Conservation (phyloP, 73 alveolate genomes). For the Symbiodinium pilosum region DNA sequence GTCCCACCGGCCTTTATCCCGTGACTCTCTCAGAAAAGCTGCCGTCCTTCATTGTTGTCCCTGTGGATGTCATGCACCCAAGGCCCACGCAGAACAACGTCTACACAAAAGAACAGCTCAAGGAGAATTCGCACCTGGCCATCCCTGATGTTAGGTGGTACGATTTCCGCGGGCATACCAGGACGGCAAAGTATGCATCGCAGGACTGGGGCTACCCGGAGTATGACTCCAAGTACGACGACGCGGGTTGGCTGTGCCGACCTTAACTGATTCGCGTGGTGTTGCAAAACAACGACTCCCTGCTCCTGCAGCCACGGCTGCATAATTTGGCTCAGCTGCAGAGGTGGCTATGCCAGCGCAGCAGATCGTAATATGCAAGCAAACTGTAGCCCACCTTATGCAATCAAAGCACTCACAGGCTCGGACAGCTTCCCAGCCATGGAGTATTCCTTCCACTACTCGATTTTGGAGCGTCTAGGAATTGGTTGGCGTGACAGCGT, state of each 20-base stretch:
- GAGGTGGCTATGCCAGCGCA: too few relatives aligned
- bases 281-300: too few relatives aligned
- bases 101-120: slow-evolving; percentile 58
- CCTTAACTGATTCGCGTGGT: not conserved
- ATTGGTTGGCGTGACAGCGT: slow-evolving; percentile 85
- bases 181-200: not conserved
- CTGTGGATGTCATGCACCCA: not conserved
- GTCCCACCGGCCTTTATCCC: slow-evolving; percentile 49
- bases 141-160: not conserved
- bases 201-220: slow-evolving; percentile 81
- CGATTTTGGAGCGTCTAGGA: slow-evolving; percentile 53
- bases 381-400: too few relatives aligned
- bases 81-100: slow-evolving; percentile 21
- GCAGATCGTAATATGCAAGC: too few relatives aligned
- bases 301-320: too few relatives aligned
- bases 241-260: slow-evolving; percentile 32
- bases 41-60: not conserved
- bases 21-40: not conserved
- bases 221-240: slow-evolving; percentile 62
- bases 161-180: not conserved
- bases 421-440: too few relatives aligned
- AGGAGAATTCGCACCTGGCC: not conserved
- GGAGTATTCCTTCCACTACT: not conserved
- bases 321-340: too few relatives aligned
- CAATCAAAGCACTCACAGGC: too few relatives aligned